Conservation (phyloP, 345 rosid genomes). For the Boechera divaricarpa region DNA sequence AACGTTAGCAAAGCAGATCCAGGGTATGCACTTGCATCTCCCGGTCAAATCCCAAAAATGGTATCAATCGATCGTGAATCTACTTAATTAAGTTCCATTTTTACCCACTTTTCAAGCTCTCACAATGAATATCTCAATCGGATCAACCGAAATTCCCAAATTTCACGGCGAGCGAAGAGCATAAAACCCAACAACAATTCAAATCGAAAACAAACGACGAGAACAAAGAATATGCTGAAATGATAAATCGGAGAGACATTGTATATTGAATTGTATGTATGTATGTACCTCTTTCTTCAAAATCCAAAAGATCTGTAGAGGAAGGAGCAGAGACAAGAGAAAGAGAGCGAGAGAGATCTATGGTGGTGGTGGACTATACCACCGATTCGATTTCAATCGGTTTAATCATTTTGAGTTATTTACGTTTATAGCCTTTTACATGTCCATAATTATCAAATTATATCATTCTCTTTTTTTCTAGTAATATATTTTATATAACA, state of each 20-base stretch:
- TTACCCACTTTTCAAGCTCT: background rate
- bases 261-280: background rate
- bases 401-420: background rate
- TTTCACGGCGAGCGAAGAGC: background rate
- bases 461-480: no score
- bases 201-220: background rate
- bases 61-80: background rate
- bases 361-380: background rate
- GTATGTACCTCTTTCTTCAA: slow-evolving; percentile 12
- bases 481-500: no score
- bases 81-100: background rate
- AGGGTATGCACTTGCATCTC: background rate
- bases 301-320: background rate
- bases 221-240: background rate
- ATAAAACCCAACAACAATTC: background rate
- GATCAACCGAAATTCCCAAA: background rate
- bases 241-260: slow-evolving; percentile 11
- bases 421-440: background rate
- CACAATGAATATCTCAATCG: background rate
- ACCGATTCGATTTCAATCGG: background rate
- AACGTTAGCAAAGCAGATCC: slow-evolving; percentile 2
- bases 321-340: background rate
- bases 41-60: no score
- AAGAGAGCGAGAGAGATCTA: background rate
- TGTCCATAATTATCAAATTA: background rate